Percentiles rank a stretch among this genome's conserved stretches.
phyloP scores from a whole-genome alignment of 495 filamentous ascomycete genomes.

The Annulohypoxylon stygium region DNA sequence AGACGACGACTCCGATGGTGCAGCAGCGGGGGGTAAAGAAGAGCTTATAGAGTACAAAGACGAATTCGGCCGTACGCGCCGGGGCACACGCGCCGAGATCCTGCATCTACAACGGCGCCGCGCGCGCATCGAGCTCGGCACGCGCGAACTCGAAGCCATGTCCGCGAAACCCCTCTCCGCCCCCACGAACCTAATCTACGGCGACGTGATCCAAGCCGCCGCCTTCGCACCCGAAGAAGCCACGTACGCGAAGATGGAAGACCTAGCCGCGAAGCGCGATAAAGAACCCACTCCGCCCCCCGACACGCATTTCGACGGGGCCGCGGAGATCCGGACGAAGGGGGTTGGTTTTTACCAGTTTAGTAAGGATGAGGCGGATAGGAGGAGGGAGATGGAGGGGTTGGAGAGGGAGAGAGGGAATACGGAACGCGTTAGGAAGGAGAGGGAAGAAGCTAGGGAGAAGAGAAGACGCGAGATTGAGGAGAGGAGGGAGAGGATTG shows the following conservation, averaged over 20 bases:
- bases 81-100: slow-evolving; percentile 73
- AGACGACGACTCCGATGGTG: slow-evolving; percentile 44
- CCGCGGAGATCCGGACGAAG: slow-evolving; percentile 82
- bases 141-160: slow-evolving; percentile 62
- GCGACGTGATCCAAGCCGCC: slow-evolving; percentile 81
- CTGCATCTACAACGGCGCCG: slow-evolving; percentile 65
- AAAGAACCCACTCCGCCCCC: slow-evolving; percentile 80
- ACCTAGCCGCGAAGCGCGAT: slow-evolving; percentile 79
- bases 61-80: slow-evolving; percentile 85
- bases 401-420: slow-evolving; percentile 73
- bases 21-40: slow-evolving; percentile 53
- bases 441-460: slow-evolving; percentile 64
- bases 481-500: slow-evolving; percentile 62
- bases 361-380: slow-evolving; percentile 72
- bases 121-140: slow-evolving; percentile 58
- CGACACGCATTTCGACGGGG: slow-evolving; percentile 85
- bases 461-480: slow-evolving; percentile 59
- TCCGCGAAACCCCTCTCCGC: slow-evolving; percentile 65
- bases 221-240: slow-evolving; percentile 81
- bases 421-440: slow-evolving; percentile 74
- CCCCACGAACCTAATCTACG: slow-evolving; percentile 82
- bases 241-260: slow-evolving; percentile 71
- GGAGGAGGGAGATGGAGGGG: slow-evolving; percentile 80
- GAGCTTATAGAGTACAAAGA: slow-evolving; percentile 86
- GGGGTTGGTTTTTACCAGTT: slow-evolving; percentile 94